These are phyloP conservation scores for Rhizomucor miehei DNA, from an alignment of 371 early-diverging fungal species.

Conservation along the genomic window DNA sequence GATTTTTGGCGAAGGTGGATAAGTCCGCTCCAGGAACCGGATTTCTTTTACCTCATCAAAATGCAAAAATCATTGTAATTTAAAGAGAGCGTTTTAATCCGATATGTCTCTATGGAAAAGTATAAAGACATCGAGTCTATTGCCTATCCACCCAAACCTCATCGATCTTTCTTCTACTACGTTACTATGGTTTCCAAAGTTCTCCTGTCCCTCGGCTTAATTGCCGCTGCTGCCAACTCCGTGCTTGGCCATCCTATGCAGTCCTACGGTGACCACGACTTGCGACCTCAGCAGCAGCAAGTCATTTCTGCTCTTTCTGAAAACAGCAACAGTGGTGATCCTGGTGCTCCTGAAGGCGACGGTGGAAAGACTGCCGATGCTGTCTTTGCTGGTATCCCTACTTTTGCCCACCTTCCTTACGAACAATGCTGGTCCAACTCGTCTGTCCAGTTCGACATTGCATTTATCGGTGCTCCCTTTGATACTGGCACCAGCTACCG, in stretches of 20 bases:
- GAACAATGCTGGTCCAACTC: slow-evolving; percentile 13
- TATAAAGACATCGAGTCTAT: slow-evolving; percentile 7
- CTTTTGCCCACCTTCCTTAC: slow-evolving; percentile 28
- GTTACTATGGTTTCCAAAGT: slow-evolving; percentile 12
- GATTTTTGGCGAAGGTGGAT: no score
- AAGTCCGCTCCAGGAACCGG: no score
- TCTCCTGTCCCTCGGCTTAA: slow-evolving; percentile 5
- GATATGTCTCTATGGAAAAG: slow-evolving; percentile 5
- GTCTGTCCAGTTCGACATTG: slow-evolving; percentile 18
- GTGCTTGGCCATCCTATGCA: slow-evolving; percentile 12
- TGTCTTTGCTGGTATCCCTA: slow-evolving; percentile 26
- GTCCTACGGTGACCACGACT: slow-evolving; percentile 15
- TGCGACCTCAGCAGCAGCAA: slow-evolving; percentile 9
- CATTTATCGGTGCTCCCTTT: slow-evolving; percentile 24
- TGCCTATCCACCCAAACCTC: background rate
- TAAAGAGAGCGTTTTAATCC: background rate
- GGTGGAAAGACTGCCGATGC: slow-evolving; percentile 13
- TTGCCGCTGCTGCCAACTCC: slow-evolving; percentile 13
- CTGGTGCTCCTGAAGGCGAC: slow-evolving; percentile 13
- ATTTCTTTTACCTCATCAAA: no score
- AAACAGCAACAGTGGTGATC: slow-evolving; percentile 1
- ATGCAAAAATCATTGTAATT: no score
- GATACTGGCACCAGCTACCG: slow-evolving; percentile 18
- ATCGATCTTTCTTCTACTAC: slow-evolving; percentile 1
- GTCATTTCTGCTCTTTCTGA: background rate